A percentile compares a stretch with the other conserved stretches of the same genome.
phyloP scores from a whole-genome alignment of 257 asterid species.

The Voacanga thouarsii region DNA sequence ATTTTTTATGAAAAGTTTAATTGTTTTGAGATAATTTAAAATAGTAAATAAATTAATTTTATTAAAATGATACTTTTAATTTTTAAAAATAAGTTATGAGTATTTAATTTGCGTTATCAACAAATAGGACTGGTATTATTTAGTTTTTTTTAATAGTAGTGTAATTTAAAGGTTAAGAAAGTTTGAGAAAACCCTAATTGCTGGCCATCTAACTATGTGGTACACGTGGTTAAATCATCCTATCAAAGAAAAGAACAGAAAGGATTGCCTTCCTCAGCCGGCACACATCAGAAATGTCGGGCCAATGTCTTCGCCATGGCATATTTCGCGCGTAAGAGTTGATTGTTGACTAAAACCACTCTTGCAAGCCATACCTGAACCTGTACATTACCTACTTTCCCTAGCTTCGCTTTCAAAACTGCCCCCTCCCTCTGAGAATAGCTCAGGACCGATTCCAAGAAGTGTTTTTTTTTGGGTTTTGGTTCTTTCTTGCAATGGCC shows the following conservation, averaged over 20 bases:
- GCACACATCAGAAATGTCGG: neutral
- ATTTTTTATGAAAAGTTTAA: no score
- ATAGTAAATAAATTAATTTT: no score
- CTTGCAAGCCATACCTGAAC: neutral
- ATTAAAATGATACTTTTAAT: no score
- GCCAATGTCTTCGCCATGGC: neutral
- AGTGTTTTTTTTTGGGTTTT: neutral
- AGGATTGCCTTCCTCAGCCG: neutral
- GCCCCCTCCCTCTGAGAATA: neutral
- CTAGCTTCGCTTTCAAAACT: neutral
- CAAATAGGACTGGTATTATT: no score
- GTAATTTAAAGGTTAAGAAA: no score
- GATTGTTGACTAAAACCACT: constrained; percentile 15
- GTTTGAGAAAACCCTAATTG: neutral
- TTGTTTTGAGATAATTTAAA: no score
- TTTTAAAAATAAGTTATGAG: no score
- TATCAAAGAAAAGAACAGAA: constrained; percentile 9
- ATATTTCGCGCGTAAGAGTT: neutral
- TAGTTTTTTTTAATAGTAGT: no score
- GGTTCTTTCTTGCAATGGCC: constrained; percentile 32
- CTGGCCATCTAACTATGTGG: neutral
- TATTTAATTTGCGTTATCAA: no score
- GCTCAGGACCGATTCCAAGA: neutral
- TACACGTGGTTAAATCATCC: constrained; percentile 1
- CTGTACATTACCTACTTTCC: neutral